Base-by-base conservation (phyloP, 169 alveolate species). In the Nephromyces sp. region DNA sequence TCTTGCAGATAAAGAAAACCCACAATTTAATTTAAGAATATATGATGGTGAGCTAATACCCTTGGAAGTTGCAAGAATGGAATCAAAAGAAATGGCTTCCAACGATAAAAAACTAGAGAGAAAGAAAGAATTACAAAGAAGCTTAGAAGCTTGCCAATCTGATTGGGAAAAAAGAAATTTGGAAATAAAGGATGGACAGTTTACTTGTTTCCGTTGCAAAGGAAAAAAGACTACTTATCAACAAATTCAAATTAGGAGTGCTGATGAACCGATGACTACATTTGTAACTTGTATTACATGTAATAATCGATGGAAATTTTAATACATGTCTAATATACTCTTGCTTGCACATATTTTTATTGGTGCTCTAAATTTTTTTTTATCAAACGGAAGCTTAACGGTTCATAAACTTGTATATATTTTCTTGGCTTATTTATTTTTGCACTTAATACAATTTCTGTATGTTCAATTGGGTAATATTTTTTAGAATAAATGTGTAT, bases 211-310 rank as follows among this genome's bases (percentile, higher is more conserved):
- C 67, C 92, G 90, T 83, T 96, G 99, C 78, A 83, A 88, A 43
- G 86, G 95, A 0, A 85, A 84, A 61, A 92, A 90, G 43, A 94
- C 98, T 4, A 88, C 89, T 5, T 93, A 89, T 79, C 78, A 77
- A 63, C 98, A 96, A 84, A 80, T 91, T 88, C 98, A 96, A 83
- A 96, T 98, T 1, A 85, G 99, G 75, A 91, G 97, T 3, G 94
- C 98, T 32, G 99, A 96, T 83, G 99, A 96, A 79, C 99, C 99
- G 66, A 96, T 96, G 99, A 95, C 99, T 6, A 89, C 98, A 70
- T 96, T 94, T 72, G 97, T 96, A 21, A 87, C 93, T 30, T 96
- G 99, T 68, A 80, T 93, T 22, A 91, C 93, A 69, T 96, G 99
- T 82, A 91, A 87, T 27, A 86, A 92, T 77, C 77, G 93, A 8